Percentiles rank a stretch among this genome's conserved stretches.
Evolutionary conservation across 176 grass and related monocot species (phyloP).

Genomic region (Otatea glauca): DNA sequence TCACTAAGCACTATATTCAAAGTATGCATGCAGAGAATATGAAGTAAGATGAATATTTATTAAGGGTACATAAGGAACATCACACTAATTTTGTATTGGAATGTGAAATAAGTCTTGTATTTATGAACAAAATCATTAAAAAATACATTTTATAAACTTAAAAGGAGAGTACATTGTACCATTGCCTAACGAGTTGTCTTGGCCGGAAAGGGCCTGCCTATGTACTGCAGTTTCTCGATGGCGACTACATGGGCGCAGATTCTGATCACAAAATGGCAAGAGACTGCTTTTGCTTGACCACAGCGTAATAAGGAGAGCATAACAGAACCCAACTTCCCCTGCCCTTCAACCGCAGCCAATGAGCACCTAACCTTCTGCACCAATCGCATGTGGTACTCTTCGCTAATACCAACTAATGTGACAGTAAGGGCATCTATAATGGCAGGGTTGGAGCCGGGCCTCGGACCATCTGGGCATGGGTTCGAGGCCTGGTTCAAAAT

Average conservation of each 20-base stretch:
- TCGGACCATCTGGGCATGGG: too few relatives aligned
- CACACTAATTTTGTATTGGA: too few relatives aligned
- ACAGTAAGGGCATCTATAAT: background rate
- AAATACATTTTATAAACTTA: too few relatives aligned
- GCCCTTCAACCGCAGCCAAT: background rate
- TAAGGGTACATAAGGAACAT: too few relatives aligned
- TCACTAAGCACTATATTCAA: too few relatives aligned
- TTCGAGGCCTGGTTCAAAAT: too few relatives aligned
- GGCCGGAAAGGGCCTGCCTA: conserved; percentile 42
- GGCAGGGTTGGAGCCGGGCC: too few relatives aligned
- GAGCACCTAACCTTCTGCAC: conserved; percentile 18
- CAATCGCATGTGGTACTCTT: background rate
- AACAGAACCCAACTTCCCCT: background rate
- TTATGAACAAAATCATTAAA: too few relatives aligned
- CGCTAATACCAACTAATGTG: background rate
- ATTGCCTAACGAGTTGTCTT: conserved; percentile 33
- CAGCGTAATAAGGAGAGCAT: background rate
- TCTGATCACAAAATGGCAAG: background rate
- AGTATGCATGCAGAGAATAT: too few relatives aligned
- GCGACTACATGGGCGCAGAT: conserved; percentile 17
- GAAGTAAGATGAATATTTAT: too few relatives aligned
- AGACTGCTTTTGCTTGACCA: background rate
- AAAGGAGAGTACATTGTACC: background rate
- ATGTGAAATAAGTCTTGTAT: too few relatives aligned
- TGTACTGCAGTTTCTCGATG: conserved; percentile 29